Conservation (phyloP, 2,329 filamentous ascomycete species). For the Nemania serpens region DNA sequence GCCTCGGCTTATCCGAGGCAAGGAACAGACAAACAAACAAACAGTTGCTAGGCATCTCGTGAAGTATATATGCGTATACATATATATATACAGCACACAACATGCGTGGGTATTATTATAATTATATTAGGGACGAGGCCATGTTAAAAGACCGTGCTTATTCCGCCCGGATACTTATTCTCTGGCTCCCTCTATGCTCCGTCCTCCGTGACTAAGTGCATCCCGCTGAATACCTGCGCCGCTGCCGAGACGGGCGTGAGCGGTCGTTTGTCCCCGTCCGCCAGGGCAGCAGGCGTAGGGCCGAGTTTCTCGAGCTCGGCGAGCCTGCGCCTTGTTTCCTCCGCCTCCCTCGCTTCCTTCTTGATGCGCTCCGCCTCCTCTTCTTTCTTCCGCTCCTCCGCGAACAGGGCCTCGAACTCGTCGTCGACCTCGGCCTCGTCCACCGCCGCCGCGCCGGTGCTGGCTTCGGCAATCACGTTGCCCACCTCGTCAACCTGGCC, state of each 20-base stretch:
- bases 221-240: conserved; percentile 43
- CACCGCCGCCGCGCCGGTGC: conserved; percentile 51
- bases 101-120: conserved; percentile 15
- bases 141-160: not conserved
- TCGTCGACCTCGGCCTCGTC: conserved; percentile 88
- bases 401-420: conserved; percentile 79
- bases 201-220: conserved; percentile 43
- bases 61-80: not conserved
- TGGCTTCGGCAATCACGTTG: conserved; percentile 71
- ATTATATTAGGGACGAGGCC: conserved; percentile 13
- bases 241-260: conserved; percentile 39
- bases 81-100: not conserved
- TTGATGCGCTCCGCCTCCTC: conserved; percentile 50
- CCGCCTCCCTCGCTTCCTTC: conserved; percentile 51
- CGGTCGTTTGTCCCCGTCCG: conserved; percentile 39
- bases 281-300: conserved; percentile 41
- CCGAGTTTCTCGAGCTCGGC: conserved; percentile 52
- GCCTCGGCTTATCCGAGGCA: not conserved
- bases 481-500: conserved; percentile 80
- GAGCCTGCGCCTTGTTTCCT: conserved; percentile 54
- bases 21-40: not conserved
- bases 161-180: not conserved
- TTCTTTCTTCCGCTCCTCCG: conserved; percentile 59
- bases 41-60: not conserved
- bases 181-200: not conserved